Base-by-base conservation (phyloP, 1,284 basidiomycete genomes). In the Rhodotorula sp. region DNA sequence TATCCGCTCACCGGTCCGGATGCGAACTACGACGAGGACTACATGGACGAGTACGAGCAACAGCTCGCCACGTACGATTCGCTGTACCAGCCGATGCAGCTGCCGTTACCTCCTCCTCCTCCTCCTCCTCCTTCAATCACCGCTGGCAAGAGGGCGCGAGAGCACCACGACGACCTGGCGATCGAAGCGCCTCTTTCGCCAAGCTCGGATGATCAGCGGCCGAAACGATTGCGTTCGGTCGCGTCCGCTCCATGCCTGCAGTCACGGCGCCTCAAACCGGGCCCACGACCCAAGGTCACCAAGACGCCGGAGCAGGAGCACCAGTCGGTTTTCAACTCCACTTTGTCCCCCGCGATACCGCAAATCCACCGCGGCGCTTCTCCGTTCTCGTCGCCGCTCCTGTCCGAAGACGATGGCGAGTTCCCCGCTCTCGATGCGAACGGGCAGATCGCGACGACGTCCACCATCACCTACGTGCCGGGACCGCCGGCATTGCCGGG, bases 211-310 rank as follows among this genome's bases (percentile, higher is more conserved):
- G 49, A 38, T 55, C 38, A 49, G 50, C 28, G 63, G 21, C 55
- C 62, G 43, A 76, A 76, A 61, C 72, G 69, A 1, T 67, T 76
- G 6, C 69, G 75, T 1, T 70, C 72, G 10, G 75, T 76, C 23
- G 75, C 75, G 2, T 76, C 75, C 5, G 75, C 75, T 14, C 75
- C 75, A 1, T 73, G 68, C 43, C 64, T 76, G 6, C 64, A 66
- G 1, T 60, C 68, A 1, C 62, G 62, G 19, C 64, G 75, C 16
- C 64, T 76, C 66, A 66, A 72, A 16, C 75, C 75, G 2, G 75
- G 75, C 3, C 75, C 75, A 50, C 64, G 63, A 19, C 75, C 75
- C 19, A 74, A 74, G 60, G 48, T 55, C 43, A 45, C 49, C 48
- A 74, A 76, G 62, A 72, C 70, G 26, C 75, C 75, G 3, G 64